Evolutionary conservation across 352 stramenopile species (phyloP).

Genomic region (Pythium coloratum): DNA sequence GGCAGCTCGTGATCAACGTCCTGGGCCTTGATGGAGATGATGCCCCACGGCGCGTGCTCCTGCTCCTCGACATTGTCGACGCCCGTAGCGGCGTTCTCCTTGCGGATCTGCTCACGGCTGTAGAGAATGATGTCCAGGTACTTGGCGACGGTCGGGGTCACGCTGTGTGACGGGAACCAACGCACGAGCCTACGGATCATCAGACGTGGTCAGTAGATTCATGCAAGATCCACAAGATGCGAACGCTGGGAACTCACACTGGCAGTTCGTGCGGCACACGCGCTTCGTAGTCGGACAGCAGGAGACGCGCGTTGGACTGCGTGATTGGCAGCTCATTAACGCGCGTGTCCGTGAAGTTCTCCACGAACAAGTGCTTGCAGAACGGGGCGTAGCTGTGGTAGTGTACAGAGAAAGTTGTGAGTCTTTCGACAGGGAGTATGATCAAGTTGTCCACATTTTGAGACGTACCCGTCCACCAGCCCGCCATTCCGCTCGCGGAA

Average conservation of each 20-base stretch:
- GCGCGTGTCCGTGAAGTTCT: slow-evolving; percentile 91
- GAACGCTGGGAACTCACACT: slow-evolving; percentile 48
- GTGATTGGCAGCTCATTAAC: slow-evolving; percentile 93
- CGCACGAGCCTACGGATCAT: slow-evolving; percentile 50
- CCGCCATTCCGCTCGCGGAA: slow-evolving; percentile 61
- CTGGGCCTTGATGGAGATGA: slow-evolving; percentile 98
- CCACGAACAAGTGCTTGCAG: slow-evolving; percentile 98
- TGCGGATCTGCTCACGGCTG: slow-evolving; percentile 97
- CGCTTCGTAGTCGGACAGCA: slow-evolving; percentile 94
- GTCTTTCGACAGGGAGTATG: neutral
- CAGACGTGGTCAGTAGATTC: slow-evolving; percentile 1
- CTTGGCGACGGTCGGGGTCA: slow-evolving; percentile 87
- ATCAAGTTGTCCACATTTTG: neutral
- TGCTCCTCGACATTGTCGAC: slow-evolving; percentile 40
- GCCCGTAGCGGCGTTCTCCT: slow-evolving; percentile 91
- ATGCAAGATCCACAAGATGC: neutral
- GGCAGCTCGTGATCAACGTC: slow-evolving; percentile 94
- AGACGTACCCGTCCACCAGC: slow-evolving; percentile 63
- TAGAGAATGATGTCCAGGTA: slow-evolving; percentile 99
- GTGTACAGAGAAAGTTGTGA: neutral
- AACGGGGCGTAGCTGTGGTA: slow-evolving; percentile 94
- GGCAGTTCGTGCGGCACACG: slow-evolving; percentile 93
- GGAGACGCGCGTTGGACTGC: slow-evolving; percentile 90
- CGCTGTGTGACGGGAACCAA: slow-evolving; percentile 92
- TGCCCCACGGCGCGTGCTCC: slow-evolving; percentile 87